Evolutionary conservation across 2,329 filamentous ascomycete genomes (phyloP), one percentile per base, ranked within the genome.

Genomic region (Grosmannia huntii): DNA sequence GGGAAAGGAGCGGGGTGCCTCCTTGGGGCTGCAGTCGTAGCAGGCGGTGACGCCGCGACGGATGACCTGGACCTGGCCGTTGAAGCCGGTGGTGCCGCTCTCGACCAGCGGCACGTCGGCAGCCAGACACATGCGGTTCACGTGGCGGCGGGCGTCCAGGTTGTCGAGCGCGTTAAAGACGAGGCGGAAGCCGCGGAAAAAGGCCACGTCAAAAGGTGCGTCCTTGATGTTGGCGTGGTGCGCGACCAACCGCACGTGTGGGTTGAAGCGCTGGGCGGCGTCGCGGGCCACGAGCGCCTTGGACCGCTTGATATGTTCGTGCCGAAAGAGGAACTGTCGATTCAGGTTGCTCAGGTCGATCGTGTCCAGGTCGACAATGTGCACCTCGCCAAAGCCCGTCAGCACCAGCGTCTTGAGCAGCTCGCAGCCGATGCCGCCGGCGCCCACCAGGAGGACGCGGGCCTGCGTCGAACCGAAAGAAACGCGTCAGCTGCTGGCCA

Each of bases 81-180:
- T 95, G 76, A 96, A 99, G 1, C 94, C 94, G 0, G 94, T 97
- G 0, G 94, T 99, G 48, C 94, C 94, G 69, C 92, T 97, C 75
- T 99, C 94, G 57, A 99, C 87, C 63, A 99, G 74, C 12, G 94
- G 90, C 28, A 97, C 84, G 66, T 94, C 81, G 12, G 94, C 91
- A 1, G 91, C 89, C 64, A 99, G 73, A 66, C 94, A 97, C 94
- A 99, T 97, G 70, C 86, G 88, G 71, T 99, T 99, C 63, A 97
- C 94, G 76, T 97, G 91, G 56, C 92, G 84, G 64, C 94, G 80
- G 25, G 94, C 94, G 59, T 96, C 91, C 31, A 99, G 77, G 65
- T 99, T 99, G 72, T 99, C 94, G 46, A 99, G 79, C 56, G 94
- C 94, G 72, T 99, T 99, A 78, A 99, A 97, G 10, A 96, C 91